Percentiles rank a stretch among this genome's conserved stretches.
Conservation (phyloP, 306 rosid species). For the Heteromeles arbutifolia region DNA sequence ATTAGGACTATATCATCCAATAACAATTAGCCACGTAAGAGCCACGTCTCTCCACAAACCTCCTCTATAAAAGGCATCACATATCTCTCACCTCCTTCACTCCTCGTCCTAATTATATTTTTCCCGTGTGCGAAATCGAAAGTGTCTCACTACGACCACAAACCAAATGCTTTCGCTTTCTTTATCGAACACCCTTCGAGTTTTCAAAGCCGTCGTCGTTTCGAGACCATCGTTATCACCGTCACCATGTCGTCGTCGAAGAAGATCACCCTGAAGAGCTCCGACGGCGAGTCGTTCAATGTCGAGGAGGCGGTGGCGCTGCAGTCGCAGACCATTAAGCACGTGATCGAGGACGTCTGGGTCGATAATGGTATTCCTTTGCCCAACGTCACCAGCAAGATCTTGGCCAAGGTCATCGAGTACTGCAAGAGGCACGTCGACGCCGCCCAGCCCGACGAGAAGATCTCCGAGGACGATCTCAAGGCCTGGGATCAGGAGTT, state of each 20-base stretch:
- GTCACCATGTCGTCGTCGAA: constrained; percentile 20
- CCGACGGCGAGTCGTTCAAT: constrained; percentile 68
- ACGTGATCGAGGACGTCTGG: constrained; percentile 66
- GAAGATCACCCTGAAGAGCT: constrained; percentile 63
- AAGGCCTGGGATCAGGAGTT: constrained; percentile 63
- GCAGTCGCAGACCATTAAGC: constrained; percentile 71
- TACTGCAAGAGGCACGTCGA: constrained; percentile 71
- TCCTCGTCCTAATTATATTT: too few relatives aligned
- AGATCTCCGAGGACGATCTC: constrained; percentile 45
- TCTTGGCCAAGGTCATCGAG: constrained; percentile 75
- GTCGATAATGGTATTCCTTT: constrained; percentile 66
- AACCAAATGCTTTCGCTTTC: neutral
- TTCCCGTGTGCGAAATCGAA: neutral
- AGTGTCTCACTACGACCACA: neutral
- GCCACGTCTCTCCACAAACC: too few relatives aligned
- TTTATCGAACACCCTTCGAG: neutral
- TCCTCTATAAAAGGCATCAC: too few relatives aligned
- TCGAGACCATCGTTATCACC: neutral
- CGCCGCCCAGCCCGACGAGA: constrained; percentile 35
- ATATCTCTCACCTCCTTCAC: too few relatives aligned
- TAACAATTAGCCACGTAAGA: too few relatives aligned
- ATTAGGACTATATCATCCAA: too few relatives aligned
- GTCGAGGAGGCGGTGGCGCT: constrained; percentile 70
- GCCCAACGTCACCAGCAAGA: constrained; percentile 69
- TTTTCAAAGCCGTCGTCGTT: constrained; percentile 1